phyloP scores from a whole-genome alignment of 75 land plant species.

The Picea glauca region DNA sequence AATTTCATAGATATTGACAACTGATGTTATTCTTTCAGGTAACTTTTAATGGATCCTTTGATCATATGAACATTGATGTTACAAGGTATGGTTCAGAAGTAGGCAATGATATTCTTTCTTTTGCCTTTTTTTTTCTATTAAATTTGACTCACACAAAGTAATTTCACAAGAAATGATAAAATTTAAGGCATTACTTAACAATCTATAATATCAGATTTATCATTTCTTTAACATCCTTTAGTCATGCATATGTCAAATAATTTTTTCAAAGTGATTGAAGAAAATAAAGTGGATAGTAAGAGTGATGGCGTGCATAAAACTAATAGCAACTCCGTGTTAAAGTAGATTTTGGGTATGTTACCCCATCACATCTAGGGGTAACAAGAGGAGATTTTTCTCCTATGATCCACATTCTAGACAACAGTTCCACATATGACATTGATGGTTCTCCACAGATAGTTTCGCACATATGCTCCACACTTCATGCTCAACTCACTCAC shows the following conservation, averaged over 20 bases:
- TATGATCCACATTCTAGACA: too few relatives aligned
- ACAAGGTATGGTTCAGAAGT: conserved; percentile 54
- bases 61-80: conserved; percentile 96
- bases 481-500: too few relatives aligned
- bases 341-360: too few relatives aligned
- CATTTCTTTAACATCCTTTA: neutral
- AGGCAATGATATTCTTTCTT: neutral
- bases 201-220: neutral
- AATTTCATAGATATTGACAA: neutral
- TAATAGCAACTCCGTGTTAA: too few relatives aligned
- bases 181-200: neutral
- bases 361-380: too few relatives aligned
- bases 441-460: too few relatives aligned
- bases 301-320: neutral
- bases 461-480: too few relatives aligned
- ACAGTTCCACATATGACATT: too few relatives aligned
- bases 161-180: neutral
- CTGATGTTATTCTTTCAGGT: conserved; percentile 41
- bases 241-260: neutral
- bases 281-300: neutral
- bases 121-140: neutral
- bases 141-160: neutral
- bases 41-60: conserved; percentile 88
- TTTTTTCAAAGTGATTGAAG: neutral
- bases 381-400: too few relatives aligned